phyloP scores from a whole-genome alignment of 495 filamentous ascomycete species.

The Zalerion maritima region DNA sequence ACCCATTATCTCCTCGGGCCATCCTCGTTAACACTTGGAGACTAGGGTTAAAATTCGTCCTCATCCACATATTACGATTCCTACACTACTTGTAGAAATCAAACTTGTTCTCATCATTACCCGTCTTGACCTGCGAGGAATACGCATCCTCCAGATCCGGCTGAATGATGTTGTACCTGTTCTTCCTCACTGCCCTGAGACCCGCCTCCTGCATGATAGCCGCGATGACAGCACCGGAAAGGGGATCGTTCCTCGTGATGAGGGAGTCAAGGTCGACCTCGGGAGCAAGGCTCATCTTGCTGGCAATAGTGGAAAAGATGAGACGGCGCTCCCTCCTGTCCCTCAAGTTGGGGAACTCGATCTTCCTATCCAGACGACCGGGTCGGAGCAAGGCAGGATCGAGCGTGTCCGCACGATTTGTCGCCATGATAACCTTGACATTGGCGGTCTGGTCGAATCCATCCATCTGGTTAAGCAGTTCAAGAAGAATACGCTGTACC shows the following conservation, averaged over 20 bases:
- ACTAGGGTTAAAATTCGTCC: too few relatives aligned
- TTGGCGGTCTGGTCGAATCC: conserved; percentile 97
- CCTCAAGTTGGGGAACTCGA: conserved; percentile 85
- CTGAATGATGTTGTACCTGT: conserved; percentile 97
- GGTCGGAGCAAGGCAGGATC: conserved; percentile 90
- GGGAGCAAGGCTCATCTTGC: conserved; percentile 90
- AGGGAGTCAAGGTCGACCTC: conserved; percentile 92
- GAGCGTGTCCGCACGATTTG: conserved; percentile 91
- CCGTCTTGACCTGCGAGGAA: conserved; percentile 82
- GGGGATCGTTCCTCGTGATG: conserved; percentile 89
- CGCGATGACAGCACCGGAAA: conserved; percentile 91
- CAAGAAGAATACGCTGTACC: conserved; percentile 93
- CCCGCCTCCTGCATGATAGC: conserved; percentile 99
- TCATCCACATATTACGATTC: neutral
- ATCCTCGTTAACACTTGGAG: too few relatives aligned
- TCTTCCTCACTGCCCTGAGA: conserved; percentile 89
- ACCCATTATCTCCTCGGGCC: too few relatives aligned
- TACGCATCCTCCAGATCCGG: conserved; percentile 92
- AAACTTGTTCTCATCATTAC: conserved; percentile 64
- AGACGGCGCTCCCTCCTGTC: conserved; percentile 87
- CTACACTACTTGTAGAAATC: conserved; percentile 46
- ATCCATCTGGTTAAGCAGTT: conserved; percentile 98
- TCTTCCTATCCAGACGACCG: conserved; percentile 92
- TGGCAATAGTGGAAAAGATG: conserved; percentile 91
- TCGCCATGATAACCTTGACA: conserved; percentile 99